Percentiles rank a stretch among this genome's conserved stretches.
Evolutionary conservation across 2,329 filamentous ascomycete species (phyloP).

Genomic region (Ceratocystis albifundus): DNA sequence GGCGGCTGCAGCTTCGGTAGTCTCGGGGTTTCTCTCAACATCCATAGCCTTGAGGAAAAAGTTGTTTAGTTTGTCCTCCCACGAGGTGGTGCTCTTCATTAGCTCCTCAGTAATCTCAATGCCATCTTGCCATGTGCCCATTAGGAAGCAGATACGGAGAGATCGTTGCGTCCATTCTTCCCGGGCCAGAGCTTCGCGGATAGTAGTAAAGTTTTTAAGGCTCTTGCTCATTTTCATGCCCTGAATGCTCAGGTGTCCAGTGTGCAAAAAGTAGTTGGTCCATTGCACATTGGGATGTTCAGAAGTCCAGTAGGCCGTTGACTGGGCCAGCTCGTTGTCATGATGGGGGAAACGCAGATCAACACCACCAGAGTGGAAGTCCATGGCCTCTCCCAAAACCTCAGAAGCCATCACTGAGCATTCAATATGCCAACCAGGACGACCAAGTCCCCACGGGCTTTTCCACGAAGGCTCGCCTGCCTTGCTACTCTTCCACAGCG

Average conservation of each 20-base stretch:
- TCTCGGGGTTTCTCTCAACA: constrained; percentile 19
- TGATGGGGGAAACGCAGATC: constrained; percentile 87
- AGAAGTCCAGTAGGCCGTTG: constrained; percentile 59
- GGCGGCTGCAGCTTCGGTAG: constrained; percentile 15
- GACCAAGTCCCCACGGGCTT: constrained; percentile 74
- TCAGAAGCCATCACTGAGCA: constrained; percentile 93
- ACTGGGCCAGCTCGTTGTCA: constrained; percentile 78
- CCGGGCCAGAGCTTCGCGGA: constrained; percentile 62
- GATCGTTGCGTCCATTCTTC: constrained; percentile 62
- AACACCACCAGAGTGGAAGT: constrained; percentile 86
- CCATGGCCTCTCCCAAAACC: constrained; percentile 71
- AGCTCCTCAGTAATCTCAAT: constrained; percentile 84
- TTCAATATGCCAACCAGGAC: constrained; percentile 95
- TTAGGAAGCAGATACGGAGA: constrained; percentile 74
- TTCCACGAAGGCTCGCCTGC: constrained; percentile 84
- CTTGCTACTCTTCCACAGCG: constrained; percentile 87
- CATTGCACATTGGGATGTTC: constrained; percentile 43
- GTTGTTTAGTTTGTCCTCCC: constrained; percentile 24
- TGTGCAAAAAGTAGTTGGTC: constrained; percentile 94
- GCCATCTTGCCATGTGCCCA: constrained; percentile 81
- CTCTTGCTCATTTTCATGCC: constrained; percentile 95
- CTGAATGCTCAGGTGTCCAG: constrained; percentile 75
- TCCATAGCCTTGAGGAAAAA: constrained; percentile 24
- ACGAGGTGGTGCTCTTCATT: constrained; percentile 30
- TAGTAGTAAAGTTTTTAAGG: constrained; percentile 91